Conservation (phyloP, 2,329 filamentous ascomycete species). For the Arthrobotrys entomopaga region DNA sequence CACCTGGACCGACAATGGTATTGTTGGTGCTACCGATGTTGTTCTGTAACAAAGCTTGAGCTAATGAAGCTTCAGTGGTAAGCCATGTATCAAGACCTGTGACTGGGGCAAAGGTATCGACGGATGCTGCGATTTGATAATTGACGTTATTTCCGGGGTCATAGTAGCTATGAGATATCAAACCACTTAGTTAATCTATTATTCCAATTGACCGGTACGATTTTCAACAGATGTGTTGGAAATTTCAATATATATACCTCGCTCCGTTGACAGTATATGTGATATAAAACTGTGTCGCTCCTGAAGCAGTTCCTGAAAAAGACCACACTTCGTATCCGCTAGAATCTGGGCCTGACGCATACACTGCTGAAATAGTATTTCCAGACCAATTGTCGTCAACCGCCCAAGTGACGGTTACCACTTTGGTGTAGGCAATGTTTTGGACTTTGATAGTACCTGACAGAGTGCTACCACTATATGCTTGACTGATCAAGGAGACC, state of each 20-base stretch:
- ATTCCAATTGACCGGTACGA: not conserved
- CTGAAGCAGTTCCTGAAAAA: conserved; percentile 27
- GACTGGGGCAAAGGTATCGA: conserved; percentile 17
- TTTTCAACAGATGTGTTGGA: not conserved
- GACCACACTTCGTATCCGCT: conserved; percentile 41
- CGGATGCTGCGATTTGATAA: conserved; percentile 24
- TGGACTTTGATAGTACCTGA: conserved; percentile 45
- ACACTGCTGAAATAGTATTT: conserved; percentile 21
- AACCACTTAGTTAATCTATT: not conserved
- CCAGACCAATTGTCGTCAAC: conserved; percentile 33
- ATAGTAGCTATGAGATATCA: conserved; percentile 26
- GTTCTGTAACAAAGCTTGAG: conserved; percentile 10
- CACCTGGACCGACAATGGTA: conserved; percentile 58
- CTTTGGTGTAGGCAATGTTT: conserved; percentile 42
- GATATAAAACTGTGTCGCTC: conserved; percentile 51
- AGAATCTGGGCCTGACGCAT: conserved; percentile 41
- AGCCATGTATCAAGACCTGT: conserved; percentile 41
- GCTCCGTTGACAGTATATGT: conserved; percentile 26
- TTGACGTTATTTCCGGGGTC: conserved; percentile 45
- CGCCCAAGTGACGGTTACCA: conserved; percentile 37
- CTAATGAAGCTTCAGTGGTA: conserved; percentile 31
- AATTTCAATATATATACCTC: conserved; percentile 13
- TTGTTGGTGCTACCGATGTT: conserved; percentile 50
- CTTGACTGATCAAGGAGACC: conserved; percentile 47
- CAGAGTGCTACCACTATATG: conserved; percentile 34